Base-by-base conservation (phyloP, 2,329 filamentous ascomycete species). In the Alternaria sp. region DNA sequence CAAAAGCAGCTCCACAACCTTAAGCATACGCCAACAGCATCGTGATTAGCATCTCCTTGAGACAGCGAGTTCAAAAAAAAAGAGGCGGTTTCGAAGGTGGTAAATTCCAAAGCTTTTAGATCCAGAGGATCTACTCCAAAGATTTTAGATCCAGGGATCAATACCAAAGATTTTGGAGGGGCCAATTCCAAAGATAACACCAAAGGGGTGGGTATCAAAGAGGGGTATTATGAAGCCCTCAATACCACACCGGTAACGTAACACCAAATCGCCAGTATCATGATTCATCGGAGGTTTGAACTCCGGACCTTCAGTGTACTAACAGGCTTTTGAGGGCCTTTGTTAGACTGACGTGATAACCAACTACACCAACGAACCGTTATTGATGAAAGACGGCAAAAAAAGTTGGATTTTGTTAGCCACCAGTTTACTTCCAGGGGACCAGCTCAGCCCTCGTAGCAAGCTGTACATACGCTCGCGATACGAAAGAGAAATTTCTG, bases 301-400 rank as follows among this genome's bases (percentile, higher is more conserved):
- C 61, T 64, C 57, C 45, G 58, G 61, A 64, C 61, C 61, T 64
- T 64, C 61, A 64, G 61, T 64, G 61, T 50, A n/a, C 61, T 49
- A 64, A 64, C 47, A 26, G 19, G 50, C 21, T n/a, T 26, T 40
- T 40, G 30, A 43, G n/a, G 19, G 15, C 19, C 32, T 17, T 44
- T 81, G 80, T 81, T 81, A 82, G 79, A 81, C 80, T 81, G 76
- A 81, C 79, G 80, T 81, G 80, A 82, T 82, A 81, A 81, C 80
- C 80, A 81, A 81, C 80, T 82, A 82, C 80, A 82, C 80, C 77
- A 79, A 64, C 74, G 70, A 76, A 67, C 73, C 74, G n/a, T 45
- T 19, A 13, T 54, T 52, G 55, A 56, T 65, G 55, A 1, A 52
- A 11, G 23, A 30, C 3, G 15, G 19, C 3, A 4, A 19, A 40